Evolutionary conservation across 1,139 yeast genomes (phyloP), one percentile per base, ranked within the genome.

Genomic region (Saccharomycopsis crataegensis): DNA sequence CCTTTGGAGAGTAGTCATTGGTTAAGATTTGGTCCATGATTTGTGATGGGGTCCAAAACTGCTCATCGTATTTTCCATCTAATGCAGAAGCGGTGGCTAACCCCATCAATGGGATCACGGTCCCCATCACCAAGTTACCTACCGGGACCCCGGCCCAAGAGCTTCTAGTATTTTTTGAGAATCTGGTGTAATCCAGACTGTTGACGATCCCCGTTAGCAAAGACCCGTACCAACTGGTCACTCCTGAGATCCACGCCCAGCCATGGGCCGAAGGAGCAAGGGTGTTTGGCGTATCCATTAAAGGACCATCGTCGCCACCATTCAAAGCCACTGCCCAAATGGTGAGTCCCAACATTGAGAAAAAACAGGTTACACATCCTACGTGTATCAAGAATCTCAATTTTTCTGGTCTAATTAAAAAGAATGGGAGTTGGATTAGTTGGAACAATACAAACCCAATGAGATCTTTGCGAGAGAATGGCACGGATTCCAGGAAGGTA

Each of bases 361-460:
- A 67, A 54, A 74, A 73, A 51, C 72, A 66, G 8, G 66, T 64
- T n/a, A 66, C 14, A 50, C 53, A 22, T 47, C 60, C 33, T 1
- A 49, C 50, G 28, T 44, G 48, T 14, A 52, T 32, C 28, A 43
- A 33, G 11, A 33, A 48, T 51, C 51, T 60, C 66, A 46, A 33
- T 33, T 31, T 34, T 34, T 54, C 57, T 22, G 76, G 76, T 57
- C 65, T 68, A 56, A 70, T 59, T 46, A 67, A 61, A 58, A 71
- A 71, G 51, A 70, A 69, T 31, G 73, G 69, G 16, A 68, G 64
- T 40, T 70, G 67, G 14, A 70, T 60, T 7, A 72, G 57, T 61
- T 75, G 77, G 62, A 74, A 74, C n/a, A 74, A 54, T 47, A 74
- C 60, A 56, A 74, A 75, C 1, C 78, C 77, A 17, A 72, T 65